Evolutionary conservation across 495 filamentous ascomycete genomes (phyloP).

Genomic region (Penicillium maclennaniae): DNA sequence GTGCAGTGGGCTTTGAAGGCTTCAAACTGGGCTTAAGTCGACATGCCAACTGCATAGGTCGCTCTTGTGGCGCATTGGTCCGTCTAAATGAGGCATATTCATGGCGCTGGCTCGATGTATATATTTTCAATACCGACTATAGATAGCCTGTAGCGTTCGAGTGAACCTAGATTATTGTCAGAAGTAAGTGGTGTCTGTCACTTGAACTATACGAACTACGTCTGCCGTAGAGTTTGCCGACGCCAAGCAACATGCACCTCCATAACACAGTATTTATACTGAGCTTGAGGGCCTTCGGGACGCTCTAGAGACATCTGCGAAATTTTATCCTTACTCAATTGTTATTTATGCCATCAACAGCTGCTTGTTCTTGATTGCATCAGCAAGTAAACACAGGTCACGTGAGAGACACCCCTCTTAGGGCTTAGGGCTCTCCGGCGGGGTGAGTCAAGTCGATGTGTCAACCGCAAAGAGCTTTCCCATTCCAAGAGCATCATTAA

Average conservation of each 20-base stretch:
- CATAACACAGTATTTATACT: background rate
- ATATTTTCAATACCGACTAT: background rate
- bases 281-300: background rate
- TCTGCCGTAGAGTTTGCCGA: background rate
- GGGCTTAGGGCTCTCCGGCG: conserved; percentile 43
- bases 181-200: background rate
- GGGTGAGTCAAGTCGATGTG: conserved; percentile 31
- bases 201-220: background rate
- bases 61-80: background rate
- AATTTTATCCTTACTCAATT: too few species aligned
- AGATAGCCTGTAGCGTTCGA: background rate
- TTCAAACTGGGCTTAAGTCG: conserved; percentile 37
- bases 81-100: background rate
- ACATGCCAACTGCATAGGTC: background rate
- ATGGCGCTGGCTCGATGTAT: background rate
- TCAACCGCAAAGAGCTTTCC: conserved; percentile 13
- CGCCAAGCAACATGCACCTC: background rate
- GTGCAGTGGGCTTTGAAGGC: conserved; percentile 60
- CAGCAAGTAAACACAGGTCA: conserved; percentile 8
- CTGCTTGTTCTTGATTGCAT: conserved; percentile 5
- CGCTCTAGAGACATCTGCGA: too few species aligned
- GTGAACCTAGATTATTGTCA: background rate
- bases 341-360: too few species aligned
- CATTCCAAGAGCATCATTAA: conserved; percentile 18
- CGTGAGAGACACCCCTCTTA: conserved; percentile 39